Base-by-base conservation (phyloP, 116 monocot genomes). In the Zostera marina region DNA sequence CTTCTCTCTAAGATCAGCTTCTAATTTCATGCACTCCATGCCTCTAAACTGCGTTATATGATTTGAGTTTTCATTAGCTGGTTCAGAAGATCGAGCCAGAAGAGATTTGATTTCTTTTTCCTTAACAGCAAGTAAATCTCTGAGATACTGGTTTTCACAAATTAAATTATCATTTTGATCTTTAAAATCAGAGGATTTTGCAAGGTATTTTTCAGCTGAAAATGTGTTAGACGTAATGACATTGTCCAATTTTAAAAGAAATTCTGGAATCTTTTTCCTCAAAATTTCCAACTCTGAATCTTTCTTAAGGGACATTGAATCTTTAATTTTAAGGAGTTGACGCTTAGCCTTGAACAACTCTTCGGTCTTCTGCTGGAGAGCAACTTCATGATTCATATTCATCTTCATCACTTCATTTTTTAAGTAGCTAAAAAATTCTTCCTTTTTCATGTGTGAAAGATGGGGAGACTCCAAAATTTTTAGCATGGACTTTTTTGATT, bases 351-450 rank as follows among this genome's bases (percentile, higher is more conserved):
- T 70, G 63, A 79, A 94, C 46, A 88, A 53, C 47, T 88, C 77
- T 53, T 94, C 94, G n/a, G 88, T 94, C 56, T 73, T 82, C 71
- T 88, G 75, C 22, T 85, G 84, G 65, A 94, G 66, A 54, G 75
- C 67, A 39, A 57, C 53, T 54, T 94, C 94, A 67, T 82, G 79
- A 42, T 84, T 79, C 65, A 81, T 76, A 26, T 85, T 94, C 77
- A 94, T 88, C 41, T 72, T 65, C 1, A 22, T 72, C 23, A 94
- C 88, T 68, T 77, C 79, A 48, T 49, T 62, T 66, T 16, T 58
- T 0, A 24, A 16, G 17, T 58, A 16, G 16, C 11, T 25, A n/a
- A 40, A 14, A 12, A 58, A 39, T 26, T 58, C 16, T 39, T 58
- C 32, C 15, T 17, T 58, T 58, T 25, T 9, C 26, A 41, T 25